Conservation (phyloP, 805 yeast genomes). For the Lipomyces starkeyi region DNA sequence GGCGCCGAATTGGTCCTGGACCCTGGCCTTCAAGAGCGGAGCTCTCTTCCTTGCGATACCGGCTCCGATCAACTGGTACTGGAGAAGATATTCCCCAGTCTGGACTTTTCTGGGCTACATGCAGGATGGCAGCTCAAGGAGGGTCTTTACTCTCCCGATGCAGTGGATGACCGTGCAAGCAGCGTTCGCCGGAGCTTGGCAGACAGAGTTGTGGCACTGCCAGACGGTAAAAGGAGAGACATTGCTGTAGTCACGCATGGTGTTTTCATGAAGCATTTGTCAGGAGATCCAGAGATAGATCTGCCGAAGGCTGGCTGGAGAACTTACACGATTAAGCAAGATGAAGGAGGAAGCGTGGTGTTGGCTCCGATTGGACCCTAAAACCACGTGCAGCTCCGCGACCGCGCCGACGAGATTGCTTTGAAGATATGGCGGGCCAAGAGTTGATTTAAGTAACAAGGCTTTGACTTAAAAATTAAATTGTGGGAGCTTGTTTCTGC, state of each 20-base stretch:
- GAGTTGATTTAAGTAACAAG: background rate
- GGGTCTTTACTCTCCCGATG: background rate
- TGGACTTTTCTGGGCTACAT: background rate
- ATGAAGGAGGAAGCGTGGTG: background rate
- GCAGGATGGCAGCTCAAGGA: constrained; percentile 2
- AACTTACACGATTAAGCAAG: background rate
- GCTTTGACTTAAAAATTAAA: background rate
- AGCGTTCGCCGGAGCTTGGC: background rate
- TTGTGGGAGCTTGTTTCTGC: background rate
- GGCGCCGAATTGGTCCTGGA: background rate
- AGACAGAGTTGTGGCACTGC: background rate
- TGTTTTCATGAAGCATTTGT: background rate
- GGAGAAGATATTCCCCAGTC: background rate
- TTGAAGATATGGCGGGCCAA: too few species aligned
- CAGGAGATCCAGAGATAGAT: background rate
- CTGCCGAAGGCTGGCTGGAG: constrained; percentile 5
- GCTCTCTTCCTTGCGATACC: background rate
- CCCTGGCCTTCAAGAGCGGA: background rate
- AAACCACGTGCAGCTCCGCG: too few species aligned
- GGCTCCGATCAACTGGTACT: background rate
- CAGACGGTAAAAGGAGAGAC: background rate
- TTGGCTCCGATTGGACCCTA: background rate
- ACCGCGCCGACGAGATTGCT: too few species aligned
- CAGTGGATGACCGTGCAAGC: background rate
- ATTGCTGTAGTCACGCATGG: background rate